These are phyloP conservation scores for Neopestalotiopsis clavispora DNA, from an alignment of 2,329 filamentous ascomycete genomes.

Conservation along the genomic window DNA sequence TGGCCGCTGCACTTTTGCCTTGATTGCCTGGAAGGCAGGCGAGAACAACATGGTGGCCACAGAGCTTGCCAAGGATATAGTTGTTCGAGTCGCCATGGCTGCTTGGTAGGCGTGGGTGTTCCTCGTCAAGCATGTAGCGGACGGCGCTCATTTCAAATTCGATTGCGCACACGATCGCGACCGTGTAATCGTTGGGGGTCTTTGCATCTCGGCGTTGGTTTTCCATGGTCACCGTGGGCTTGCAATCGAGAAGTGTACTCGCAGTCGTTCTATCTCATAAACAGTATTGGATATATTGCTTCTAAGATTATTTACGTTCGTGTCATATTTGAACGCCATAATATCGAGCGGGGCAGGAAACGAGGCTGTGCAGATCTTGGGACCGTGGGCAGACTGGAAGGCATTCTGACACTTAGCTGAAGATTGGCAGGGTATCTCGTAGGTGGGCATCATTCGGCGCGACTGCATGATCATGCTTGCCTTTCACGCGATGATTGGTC, in stretches of 20 bases:
- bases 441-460: background rate
- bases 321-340: background rate
- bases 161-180: slow-evolving; percentile 31
- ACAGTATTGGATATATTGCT: no score
- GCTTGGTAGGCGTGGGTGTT: slow-evolving; percentile 25
- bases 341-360: background rate
- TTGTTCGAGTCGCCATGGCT: slow-evolving; percentile 28
- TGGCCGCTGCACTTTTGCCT: slow-evolving; percentile 31
- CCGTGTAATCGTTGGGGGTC: slow-evolving; percentile 27
- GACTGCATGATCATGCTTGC: background rate
- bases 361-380: background rate
- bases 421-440: background rate
- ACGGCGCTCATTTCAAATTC: slow-evolving; percentile 34
- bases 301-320: no score
- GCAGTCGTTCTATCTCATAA: no score
- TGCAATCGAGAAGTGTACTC: no score
- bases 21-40: slow-evolving; percentile 32
- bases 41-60: slow-evolving; percentile 32
- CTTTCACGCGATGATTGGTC: background rate
- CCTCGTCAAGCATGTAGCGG: slow-evolving; percentile 32
- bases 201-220: background rate
- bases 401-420: background rate
- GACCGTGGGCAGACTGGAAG: background rate
- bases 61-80: slow-evolving; percentile 32
- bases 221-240: background rate